phyloP scores from a whole-genome alignment of 768 basidiomycete species.

The Rhodotorula paludigena region DNA sequence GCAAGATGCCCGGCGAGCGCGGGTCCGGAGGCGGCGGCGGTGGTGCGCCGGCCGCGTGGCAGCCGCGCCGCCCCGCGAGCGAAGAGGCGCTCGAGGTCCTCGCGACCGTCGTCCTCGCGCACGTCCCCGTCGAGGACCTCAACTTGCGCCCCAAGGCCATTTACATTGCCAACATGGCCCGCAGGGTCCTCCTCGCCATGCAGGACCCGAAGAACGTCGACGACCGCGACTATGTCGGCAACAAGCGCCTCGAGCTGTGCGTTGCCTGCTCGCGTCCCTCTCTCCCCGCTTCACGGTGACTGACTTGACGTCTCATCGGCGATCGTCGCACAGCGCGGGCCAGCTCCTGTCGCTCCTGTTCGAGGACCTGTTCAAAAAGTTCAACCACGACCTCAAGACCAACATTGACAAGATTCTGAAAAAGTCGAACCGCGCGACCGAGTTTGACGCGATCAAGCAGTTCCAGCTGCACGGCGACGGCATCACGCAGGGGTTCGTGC shows the following conservation, averaged over 20 bases:
- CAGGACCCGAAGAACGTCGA: conserved; percentile 95
- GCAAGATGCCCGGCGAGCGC: conserved; percentile 61
- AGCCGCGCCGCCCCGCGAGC: conserved; percentile 64
- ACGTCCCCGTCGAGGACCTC: conserved; percentile 82
- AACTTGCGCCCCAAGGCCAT: conserved; percentile 92
- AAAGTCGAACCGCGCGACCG: conserved; percentile 86
- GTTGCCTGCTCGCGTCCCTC: conserved; percentile 44
- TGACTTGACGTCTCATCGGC: not conserved
- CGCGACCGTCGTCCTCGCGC: conserved; percentile 94
- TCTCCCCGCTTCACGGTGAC: not conserved
- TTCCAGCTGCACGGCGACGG: conserved; percentile 96
- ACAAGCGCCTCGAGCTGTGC: conserved; percentile 95
- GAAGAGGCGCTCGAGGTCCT: conserved; percentile 94
- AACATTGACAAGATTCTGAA: conserved; percentile 96
- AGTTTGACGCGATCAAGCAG: conserved; percentile 82
- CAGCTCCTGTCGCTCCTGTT: conserved; percentile 92
- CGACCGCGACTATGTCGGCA: conserved; percentile 97
- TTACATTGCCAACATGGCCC: conserved; percentile 95
- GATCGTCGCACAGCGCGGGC: conserved; percentile 68
- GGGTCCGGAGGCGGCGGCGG: conserved; percentile 31
- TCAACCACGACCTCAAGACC: conserved; percentile 89
- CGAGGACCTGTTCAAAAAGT: conserved; percentile 98
- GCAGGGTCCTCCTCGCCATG: conserved; percentile 92
- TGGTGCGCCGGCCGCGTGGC: conserved; percentile 10
- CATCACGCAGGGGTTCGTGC: conserved; percentile 89